Percentiles rank a stretch among this genome's conserved stretches.
These are phyloP conservation scores for Polytolypa hystricis DNA, from an alignment of 2,329 filamentous ascomycete genomes.

Conservation along the genomic window DNA sequence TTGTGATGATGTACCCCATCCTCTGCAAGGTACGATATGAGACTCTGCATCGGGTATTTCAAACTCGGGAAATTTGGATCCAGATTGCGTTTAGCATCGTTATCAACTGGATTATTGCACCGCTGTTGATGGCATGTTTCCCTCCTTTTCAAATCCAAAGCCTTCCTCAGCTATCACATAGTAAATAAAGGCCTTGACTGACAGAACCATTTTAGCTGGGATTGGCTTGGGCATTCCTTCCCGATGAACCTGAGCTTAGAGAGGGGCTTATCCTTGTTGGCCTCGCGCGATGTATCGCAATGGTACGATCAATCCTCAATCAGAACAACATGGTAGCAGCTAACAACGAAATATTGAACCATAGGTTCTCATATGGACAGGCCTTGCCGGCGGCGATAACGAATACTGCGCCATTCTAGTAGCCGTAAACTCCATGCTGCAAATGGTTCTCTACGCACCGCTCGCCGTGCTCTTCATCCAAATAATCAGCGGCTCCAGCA, in stretches of 20 bases:
- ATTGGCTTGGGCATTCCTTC: constrained; percentile 42
- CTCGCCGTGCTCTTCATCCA: constrained; percentile 59
- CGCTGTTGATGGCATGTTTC: constrained; percentile 60
- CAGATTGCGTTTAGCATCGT: constrained; percentile 68
- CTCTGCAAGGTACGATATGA: constrained; percentile 78
- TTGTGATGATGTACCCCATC: constrained; percentile 94
- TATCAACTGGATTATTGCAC: constrained; percentile 74
- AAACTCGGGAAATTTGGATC: constrained; percentile 55
- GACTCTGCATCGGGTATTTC: constrained; percentile 56
- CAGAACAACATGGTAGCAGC: not conserved
- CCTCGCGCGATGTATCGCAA: constrained; percentile 75
- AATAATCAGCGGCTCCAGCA: constrained; percentile 47
- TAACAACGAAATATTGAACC: not conserved
- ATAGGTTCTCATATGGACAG: constrained; percentile 63
- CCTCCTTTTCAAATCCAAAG: not conserved
- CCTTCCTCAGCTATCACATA: not conserved
- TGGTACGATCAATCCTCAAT: constrained; percentile 43
- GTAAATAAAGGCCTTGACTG: not conserved
- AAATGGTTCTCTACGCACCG: constrained; percentile 63
- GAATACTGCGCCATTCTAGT: constrained; percentile 79
- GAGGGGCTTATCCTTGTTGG: constrained; percentile 72
- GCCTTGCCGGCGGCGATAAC: constrained; percentile 60
- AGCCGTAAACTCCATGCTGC: constrained; percentile 62
- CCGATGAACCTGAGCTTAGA: constrained; percentile 38
- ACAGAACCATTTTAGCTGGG: constrained; percentile 30